phyloP scores from a whole-genome alignment of 176 grass and related monocot genomes.

The Canna indica region DNA sequence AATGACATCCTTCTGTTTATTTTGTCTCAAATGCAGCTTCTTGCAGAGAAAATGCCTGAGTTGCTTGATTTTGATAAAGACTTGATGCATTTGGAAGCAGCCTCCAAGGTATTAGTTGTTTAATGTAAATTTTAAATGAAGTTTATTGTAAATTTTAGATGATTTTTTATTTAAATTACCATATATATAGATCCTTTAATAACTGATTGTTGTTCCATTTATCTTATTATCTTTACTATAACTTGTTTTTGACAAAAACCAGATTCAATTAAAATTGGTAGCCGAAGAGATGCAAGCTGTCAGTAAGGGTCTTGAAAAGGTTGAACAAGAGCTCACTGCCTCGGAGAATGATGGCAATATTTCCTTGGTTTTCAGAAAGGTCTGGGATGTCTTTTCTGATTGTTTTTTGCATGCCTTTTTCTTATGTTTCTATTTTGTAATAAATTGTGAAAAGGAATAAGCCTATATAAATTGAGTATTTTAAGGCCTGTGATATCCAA shows the following conservation, averaged over 20 bases:
- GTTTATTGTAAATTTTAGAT: slow-evolving; percentile 16
- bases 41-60: slow-evolving; percentile 84
- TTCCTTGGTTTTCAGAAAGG: slow-evolving; percentile 61
- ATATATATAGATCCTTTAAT: not conserved
- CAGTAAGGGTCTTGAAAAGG: slow-evolving; percentile 97
- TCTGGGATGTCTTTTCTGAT: slow-evolving; percentile 13
- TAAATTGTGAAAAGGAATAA: not conserved
- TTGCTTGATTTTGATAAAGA: slow-evolving; percentile 99
- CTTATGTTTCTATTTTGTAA: not conserved
- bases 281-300: slow-evolving; percentile 98
- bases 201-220: not conserved
- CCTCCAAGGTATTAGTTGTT: slow-evolving; percentile 74
- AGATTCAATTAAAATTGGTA: slow-evolving; percentile 92
- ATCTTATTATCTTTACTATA: not conserved
- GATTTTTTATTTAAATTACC: slow-evolving; percentile 10
- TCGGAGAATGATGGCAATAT: slow-evolving; percentile 68
- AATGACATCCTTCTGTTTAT: not conserved
- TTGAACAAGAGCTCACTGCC: slow-evolving; percentile 81
- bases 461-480: not conserved
- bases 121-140: slow-evolving; percentile 10
- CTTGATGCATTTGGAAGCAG: slow-evolving; percentile 92
- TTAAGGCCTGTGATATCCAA: not conserved
- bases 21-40: slow-evolving; percentile 39
- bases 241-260: slow-evolving; percentile 35
- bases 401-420: not conserved